A percentile compares a stretch with the other conserved stretches of the same genome.
Conservation (phyloP, 2,329 filamentous ascomycete genomes). For the Fusarium staphyleae region DNA sequence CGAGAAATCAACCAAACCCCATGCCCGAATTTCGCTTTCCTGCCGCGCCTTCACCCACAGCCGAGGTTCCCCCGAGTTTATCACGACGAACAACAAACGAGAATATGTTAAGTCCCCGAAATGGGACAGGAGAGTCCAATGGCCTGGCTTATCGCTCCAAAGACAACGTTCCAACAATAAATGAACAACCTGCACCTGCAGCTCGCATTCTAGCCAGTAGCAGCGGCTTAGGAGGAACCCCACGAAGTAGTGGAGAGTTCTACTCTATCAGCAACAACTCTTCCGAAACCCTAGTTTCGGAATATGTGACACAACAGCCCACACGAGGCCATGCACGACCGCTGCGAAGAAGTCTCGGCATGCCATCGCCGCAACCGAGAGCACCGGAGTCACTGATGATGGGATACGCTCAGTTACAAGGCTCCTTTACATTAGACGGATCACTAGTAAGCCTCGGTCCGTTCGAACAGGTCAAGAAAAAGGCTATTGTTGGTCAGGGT, state of each 20-base stretch:
- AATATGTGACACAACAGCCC: constrained; percentile 73
- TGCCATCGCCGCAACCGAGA: constrained; percentile 53
- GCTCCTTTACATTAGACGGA: constrained; percentile 89
- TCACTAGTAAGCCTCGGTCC: constrained; percentile 87
- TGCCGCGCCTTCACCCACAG: constrained; percentile 52
- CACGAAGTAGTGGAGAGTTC: constrained; percentile 91
- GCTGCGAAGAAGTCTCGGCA: constrained; percentile 55
- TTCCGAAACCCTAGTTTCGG: constrained; percentile 89
- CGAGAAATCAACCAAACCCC: constrained; percentile 51
- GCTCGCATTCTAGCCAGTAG: constrained; percentile 78
- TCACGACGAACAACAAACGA: constrained; percentile 47
- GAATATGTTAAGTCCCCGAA: constrained; percentile 50
- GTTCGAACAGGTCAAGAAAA: constrained; percentile 96
- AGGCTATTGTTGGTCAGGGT: constrained; percentile 86
- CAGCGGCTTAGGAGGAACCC: constrained; percentile 76
- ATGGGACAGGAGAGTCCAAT: constrained; percentile 45
- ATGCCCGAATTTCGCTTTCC: constrained; percentile 67
- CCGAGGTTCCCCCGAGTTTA: constrained; percentile 44
- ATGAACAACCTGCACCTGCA: constrained; percentile 66
- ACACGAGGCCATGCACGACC: constrained; percentile 48
- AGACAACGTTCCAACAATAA: constrained; percentile 57
- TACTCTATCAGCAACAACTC: constrained; percentile 96
- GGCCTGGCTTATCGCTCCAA: constrained; percentile 51
- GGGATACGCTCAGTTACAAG: constrained; percentile 94
- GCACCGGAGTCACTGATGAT: constrained; percentile 88